A percentile compares a stretch with the other conserved stretches of the same genome.
These are phyloP conservation scores for Nakazawaea ambrosiae DNA, from an alignment of 805 yeast species.

Conservation along the genomic window DNA sequence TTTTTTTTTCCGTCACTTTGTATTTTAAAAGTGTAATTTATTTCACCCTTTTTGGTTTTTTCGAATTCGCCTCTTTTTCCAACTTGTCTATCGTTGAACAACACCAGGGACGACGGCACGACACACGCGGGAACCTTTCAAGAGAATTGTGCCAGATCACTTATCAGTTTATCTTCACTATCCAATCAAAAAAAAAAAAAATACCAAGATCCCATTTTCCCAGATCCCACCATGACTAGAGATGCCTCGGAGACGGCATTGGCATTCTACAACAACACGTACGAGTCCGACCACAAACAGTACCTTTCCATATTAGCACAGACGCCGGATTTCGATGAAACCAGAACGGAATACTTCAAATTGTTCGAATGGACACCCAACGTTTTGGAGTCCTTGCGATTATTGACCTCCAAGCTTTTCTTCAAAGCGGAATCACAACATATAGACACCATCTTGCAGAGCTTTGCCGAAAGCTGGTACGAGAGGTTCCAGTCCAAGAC, in stretches of 20 bases:
- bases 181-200: too few relatives aligned
- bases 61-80: too few relatives aligned
- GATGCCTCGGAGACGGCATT: constrained; percentile 3
- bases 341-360: constrained; percentile 6
- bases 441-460: constrained; percentile 65
- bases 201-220: too few relatives aligned
- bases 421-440: constrained; percentile 80
- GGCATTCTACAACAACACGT: constrained; percentile 7
- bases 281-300: constrained; percentile 8
- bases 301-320: constrained; percentile 3
- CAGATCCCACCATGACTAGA: neutral
- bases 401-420: constrained; percentile 58
- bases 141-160: too few relatives aligned
- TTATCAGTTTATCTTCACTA: too few relatives aligned
- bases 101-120: too few relatives aligned
- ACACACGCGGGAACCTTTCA: too few relatives aligned
- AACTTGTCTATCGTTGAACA: too few relatives aligned
- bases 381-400: constrained; percentile 49
- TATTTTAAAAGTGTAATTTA: too few relatives aligned
- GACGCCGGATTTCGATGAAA: neutral
- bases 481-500: constrained; percentile 36
- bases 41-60: too few relatives aligned
- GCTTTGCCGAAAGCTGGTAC: constrained; percentile 61
- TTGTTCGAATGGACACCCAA: constrained; percentile 32
- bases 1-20: too few relatives aligned